Conservation (phyloP, 108 stramenopile species). For the Poteriospumella lacustris region DNA sequence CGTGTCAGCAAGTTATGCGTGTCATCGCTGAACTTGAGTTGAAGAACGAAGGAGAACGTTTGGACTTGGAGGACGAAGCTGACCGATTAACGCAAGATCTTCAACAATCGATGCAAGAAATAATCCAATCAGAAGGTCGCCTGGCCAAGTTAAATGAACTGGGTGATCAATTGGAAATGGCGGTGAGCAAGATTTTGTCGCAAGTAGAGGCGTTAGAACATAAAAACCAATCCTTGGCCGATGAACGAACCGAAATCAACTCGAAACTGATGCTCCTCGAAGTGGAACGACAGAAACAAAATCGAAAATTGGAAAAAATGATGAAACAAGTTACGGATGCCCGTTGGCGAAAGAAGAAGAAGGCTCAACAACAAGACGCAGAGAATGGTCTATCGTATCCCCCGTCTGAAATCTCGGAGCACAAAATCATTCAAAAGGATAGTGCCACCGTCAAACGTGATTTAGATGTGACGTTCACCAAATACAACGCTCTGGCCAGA, state of each 20-base stretch:
- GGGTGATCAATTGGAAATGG: constrained; percentile 11
- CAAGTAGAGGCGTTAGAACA: neutral
- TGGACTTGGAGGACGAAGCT: neutral
- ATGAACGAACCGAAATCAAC: neutral
- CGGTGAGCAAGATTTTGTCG: neutral
- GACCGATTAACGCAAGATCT: neutral
- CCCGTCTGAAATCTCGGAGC: neutral
- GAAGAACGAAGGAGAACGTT: neutral
- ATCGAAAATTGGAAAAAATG: neutral
- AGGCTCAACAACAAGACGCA: neutral
- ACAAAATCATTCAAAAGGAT: neutral
- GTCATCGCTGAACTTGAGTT: neutral
- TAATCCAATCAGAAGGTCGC: neutral
- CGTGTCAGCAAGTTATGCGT: neutral
- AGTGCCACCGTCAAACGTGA: neutral
- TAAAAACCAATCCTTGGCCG: neutral
- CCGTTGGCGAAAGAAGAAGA: neutral
- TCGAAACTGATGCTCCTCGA: neutral
- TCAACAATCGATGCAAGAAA: neutral
- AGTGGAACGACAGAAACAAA: neutral
- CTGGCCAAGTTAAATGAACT: neutral
- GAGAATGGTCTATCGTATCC: neutral
- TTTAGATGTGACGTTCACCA: neutral
- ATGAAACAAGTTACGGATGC: neutral
- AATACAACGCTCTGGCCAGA: neutral